These are phyloP conservation scores for Strombidium stylifer DNA, from an alignment of 73 alveolate genomes.

Conservation along the genomic window DNA sequence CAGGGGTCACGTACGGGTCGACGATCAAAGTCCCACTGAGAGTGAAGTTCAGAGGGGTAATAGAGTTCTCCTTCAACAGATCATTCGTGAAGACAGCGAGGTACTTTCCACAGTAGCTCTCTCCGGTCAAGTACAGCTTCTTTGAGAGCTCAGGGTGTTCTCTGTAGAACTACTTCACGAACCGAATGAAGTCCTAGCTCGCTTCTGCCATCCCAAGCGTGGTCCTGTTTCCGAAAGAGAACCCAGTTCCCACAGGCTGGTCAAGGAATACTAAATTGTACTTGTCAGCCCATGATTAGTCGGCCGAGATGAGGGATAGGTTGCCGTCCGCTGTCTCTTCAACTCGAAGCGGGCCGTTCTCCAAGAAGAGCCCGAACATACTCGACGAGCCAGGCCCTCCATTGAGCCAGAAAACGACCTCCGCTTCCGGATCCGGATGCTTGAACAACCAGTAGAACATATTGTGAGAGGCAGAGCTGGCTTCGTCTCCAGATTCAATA, in stretches of 20 bases:
- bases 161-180: constrained; percentile 46
- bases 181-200: not conserved
- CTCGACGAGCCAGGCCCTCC: constrained; percentile 97
- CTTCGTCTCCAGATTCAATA: not conserved
- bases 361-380: constrained; percentile 77
- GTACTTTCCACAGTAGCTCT: constrained; percentile 94
- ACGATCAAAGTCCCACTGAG: not conserved
- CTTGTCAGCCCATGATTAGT: constrained; percentile 8
- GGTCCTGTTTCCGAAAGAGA: not conserved
- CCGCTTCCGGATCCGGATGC: constrained; percentile 31
- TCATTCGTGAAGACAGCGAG: constrained; percentile 66
- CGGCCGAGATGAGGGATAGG: not conserved
- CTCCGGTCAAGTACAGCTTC: constrained; percentile 85
- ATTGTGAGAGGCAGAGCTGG: not conserved
- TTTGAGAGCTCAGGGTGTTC: constrained; percentile 63
- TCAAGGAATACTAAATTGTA: constrained; percentile 28
- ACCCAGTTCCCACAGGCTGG: constrained; percentile 36
- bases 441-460: constrained; percentile 33
- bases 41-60: not conserved
- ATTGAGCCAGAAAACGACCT: constrained; percentile 83
- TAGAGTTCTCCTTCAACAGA: constrained; percentile 2
- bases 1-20: constrained; percentile 7
- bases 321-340: not conserved
- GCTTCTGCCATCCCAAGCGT: not conserved
- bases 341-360: constrained; percentile 78